Conservation (phyloP, 768 basidiomycete genomes). For the Lepiota brunneoincarnata region DNA sequence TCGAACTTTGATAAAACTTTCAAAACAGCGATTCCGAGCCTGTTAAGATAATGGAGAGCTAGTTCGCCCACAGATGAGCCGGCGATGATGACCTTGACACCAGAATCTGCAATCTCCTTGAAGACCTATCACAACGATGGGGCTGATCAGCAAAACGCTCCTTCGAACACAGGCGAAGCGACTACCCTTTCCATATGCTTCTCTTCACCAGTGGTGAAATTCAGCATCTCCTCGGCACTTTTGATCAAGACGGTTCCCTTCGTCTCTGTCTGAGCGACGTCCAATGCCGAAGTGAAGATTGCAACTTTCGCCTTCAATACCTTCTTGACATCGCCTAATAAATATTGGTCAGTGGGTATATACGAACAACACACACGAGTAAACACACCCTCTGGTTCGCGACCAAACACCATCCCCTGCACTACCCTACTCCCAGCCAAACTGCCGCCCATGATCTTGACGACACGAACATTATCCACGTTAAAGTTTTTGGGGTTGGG, state of each 20-base stretch:
- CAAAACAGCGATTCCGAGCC: conserved; percentile 90
- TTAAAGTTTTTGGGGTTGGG: conserved; percentile 88
- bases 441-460: conserved; percentile 97
- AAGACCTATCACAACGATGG: conserved; percentile 68
- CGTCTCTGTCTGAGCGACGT: conserved; percentile 95
- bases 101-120: conserved; percentile 95
- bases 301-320: conserved; percentile 87
- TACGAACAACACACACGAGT: background rate
- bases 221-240: conserved; percentile 94
- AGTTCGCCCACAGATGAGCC: conserved; percentile 94
- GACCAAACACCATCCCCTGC: conserved; percentile 96
- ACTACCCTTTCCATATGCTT: conserved; percentile 88
- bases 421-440: conserved; percentile 85
- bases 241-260: conserved; percentile 97
- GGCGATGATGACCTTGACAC: conserved; percentile 91
- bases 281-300: conserved; percentile 90
- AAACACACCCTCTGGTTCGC: conserved; percentile 84
- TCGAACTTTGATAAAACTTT: conserved; percentile 99
- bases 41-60: conserved; percentile 94
- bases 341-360: background rate
- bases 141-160: background rate
- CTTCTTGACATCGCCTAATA: conserved; percentile 78
- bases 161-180: background rate
- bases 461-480: conserved; percentile 96
- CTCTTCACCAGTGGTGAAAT: conserved; percentile 95